A percentile compares a stretch with the other conserved stretches of the same genome.
phyloP scores from a whole-genome alignment of 2,329 filamentous ascomycete genomes.

The Phyllosticta capitalensis region DNA sequence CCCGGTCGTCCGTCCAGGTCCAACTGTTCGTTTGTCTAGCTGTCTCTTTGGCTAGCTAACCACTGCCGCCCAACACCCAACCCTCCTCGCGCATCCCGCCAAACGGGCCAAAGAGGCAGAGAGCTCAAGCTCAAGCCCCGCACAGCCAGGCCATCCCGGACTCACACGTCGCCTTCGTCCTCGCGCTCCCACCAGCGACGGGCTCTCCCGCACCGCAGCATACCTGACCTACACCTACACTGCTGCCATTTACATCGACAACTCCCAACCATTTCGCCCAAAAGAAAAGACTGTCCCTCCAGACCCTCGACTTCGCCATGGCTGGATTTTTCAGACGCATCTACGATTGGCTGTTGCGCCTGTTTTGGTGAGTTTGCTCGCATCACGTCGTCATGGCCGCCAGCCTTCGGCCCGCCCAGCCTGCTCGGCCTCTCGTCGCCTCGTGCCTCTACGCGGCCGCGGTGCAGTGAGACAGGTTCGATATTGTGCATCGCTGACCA shows the following conservation, averaged over 20 bases:
- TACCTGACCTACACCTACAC: not conserved
- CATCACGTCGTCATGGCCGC: constrained; percentile 1
- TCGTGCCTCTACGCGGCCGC: not conserved
- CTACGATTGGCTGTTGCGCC: constrained; percentile 96
- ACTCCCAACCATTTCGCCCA: not conserved
- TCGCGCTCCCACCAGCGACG: not conserved
- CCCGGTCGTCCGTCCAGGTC: too few species aligned
- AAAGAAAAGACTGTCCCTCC: too few species aligned
- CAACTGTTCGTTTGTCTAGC: not conserved
- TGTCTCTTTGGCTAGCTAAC: too few species aligned
- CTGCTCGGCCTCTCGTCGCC: not conserved
- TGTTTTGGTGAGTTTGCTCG: constrained; percentile 70
- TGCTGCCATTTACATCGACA: not conserved
- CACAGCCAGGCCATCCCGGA: not conserved
- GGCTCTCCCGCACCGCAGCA: not conserved
- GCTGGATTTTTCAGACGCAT: constrained; percentile 85
- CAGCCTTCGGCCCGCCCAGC: not conserved
- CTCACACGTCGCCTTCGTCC: not conserved
- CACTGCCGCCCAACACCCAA: not conserved
- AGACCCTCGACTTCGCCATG: constrained; percentile 45
- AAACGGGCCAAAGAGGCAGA: not conserved
- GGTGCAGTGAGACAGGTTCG: not conserved
- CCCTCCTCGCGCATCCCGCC: not conserved
- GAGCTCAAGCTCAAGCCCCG: not conserved
- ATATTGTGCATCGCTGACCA: constrained; percentile 12